Evolutionary conservation across 2,329 filamentous ascomycete genomes (phyloP).

Genomic region (Fusarium sp.): DNA sequence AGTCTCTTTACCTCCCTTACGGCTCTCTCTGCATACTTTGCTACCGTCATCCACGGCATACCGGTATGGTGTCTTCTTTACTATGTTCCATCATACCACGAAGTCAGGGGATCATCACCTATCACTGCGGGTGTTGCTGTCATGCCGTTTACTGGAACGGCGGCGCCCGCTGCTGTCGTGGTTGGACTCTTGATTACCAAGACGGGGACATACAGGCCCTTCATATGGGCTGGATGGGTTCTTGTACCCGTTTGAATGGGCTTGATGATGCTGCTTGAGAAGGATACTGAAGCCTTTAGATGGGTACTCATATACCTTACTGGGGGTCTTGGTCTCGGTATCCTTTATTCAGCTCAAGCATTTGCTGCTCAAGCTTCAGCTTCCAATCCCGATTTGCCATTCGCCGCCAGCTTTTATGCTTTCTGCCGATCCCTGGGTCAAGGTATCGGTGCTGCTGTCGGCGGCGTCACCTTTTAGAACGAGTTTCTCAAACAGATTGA

Average conservation of each 20-base stretch:
- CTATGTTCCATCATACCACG: slow-evolving; percentile 40
- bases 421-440: slow-evolving; percentile 73
- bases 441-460: slow-evolving; percentile 73
- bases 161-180: slow-evolving; percentile 69
- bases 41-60: slow-evolving; percentile 40
- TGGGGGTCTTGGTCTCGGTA: slow-evolving; percentile 70
- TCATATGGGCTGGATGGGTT: slow-evolving; percentile 71
- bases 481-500: slow-evolving; percentile 64
- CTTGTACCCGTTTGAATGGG: slow-evolving; percentile 70
- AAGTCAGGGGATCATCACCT: slow-evolving; percentile 38
- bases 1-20: slow-evolving; percentile 42
- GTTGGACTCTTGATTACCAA: slow-evolving; percentile 67
- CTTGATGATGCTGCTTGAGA: slow-evolving; percentile 61
- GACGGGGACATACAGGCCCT: slow-evolving; percentile 70
- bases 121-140: slow-evolving; percentile 59
- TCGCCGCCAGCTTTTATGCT: slow-evolving; percentile 72
- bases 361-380: slow-evolving; percentile 69
- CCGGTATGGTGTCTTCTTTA: slow-evolving; percentile 40
- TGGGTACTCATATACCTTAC: slow-evolving; percentile 74
- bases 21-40: slow-evolving; percentile 38
- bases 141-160: slow-evolving; percentile 70
- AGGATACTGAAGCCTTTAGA: slow-evolving; percentile 61
- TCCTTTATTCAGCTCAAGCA: slow-evolving; percentile 72
- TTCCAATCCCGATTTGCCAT: slow-evolving; percentile 55
- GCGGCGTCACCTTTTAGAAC: slow-evolving; percentile 78